phyloP scores from a whole-genome alignment of 495 filamentous ascomycete species.

The Staphylotrichum longicolle region DNA sequence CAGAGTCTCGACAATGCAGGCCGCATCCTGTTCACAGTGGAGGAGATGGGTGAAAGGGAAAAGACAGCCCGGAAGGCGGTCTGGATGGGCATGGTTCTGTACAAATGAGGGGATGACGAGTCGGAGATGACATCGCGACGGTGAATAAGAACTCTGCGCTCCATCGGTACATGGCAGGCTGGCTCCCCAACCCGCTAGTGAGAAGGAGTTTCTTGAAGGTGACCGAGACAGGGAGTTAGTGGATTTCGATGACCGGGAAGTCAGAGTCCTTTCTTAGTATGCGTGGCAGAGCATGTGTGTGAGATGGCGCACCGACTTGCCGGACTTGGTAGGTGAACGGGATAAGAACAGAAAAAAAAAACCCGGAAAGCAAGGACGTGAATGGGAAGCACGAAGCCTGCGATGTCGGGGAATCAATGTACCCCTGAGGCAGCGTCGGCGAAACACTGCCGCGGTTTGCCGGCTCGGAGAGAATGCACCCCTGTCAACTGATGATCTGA shows the following conservation, averaged over 20 bases:
- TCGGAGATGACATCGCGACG: not conserved
- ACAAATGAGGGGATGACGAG: not conserved
- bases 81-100: not conserved
- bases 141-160: not conserved
- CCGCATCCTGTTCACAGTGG: not conserved
- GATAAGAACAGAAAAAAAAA: no score
- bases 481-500: conserved; percentile 31
- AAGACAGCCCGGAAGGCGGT: not conserved
- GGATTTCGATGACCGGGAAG: no score
- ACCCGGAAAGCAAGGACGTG: no score
- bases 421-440: no score
- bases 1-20: not conserved
- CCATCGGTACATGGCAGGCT: not conserved
- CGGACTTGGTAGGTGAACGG: no score
- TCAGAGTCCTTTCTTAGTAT: no score
- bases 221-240: not conserved
- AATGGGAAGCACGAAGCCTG: no score
- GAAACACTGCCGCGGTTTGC: no score
- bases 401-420: no score
- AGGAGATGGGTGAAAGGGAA: not conserved
- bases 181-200: not conserved
- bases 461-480: not conserved
- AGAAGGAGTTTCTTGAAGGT: not conserved
- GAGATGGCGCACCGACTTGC: no score
- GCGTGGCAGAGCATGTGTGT: no score